These are phyloP conservation scores for Salvia hispanica DNA, from an alignment of 257 asterid genomes.

Conservation along the genomic window DNA sequence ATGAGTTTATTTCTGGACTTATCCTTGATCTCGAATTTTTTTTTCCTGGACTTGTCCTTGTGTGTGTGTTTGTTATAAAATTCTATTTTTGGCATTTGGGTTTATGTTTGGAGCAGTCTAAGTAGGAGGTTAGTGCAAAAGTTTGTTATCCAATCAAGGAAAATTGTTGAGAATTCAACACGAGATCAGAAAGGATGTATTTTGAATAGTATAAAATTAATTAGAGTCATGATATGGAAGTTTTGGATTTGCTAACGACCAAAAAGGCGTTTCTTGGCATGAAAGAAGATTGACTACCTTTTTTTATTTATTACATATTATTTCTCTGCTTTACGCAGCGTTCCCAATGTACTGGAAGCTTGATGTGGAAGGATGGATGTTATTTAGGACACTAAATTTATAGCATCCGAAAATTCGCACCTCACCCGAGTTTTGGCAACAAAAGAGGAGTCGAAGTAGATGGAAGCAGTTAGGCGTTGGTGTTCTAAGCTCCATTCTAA, in stretches of 20 bases:
- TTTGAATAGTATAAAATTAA: conserved; percentile 27
- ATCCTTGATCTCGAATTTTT: not conserved
- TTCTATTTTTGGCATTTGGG: conserved; percentile 12
- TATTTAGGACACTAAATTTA: conserved; percentile 25
- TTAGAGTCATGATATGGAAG: conserved; percentile 21
- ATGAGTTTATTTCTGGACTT: conserved; percentile 1
- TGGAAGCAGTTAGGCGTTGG: conserved; percentile 80
- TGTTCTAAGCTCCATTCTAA: conserved; percentile 60
- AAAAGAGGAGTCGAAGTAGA: conserved; percentile 35
- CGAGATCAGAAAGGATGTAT: not conserved
- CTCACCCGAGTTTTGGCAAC: conserved; percentile 35
- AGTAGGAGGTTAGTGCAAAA: conserved; percentile 6
- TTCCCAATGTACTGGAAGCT: conserved; percentile 40
- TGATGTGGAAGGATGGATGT: conserved; percentile 30
- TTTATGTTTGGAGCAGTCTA: conserved; percentile 16
- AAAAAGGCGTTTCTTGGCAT: conserved; percentile 26
- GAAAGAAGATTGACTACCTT: conserved; percentile 21
- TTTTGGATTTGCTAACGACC: conserved; percentile 26
- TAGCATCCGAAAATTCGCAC: conserved; percentile 29
- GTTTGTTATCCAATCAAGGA: conserved; percentile 23
- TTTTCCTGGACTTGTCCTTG: not conserved
- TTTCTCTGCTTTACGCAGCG: conserved; percentile 46
- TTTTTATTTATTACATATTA: conserved; percentile 32
- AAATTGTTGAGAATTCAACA: not conserved
- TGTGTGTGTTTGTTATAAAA: not conserved